These are phyloP conservation scores for Colletotrichum shisoi DNA, from an alignment of 2,329 filamentous ascomycete genomes.

Conservation along the genomic window DNA sequence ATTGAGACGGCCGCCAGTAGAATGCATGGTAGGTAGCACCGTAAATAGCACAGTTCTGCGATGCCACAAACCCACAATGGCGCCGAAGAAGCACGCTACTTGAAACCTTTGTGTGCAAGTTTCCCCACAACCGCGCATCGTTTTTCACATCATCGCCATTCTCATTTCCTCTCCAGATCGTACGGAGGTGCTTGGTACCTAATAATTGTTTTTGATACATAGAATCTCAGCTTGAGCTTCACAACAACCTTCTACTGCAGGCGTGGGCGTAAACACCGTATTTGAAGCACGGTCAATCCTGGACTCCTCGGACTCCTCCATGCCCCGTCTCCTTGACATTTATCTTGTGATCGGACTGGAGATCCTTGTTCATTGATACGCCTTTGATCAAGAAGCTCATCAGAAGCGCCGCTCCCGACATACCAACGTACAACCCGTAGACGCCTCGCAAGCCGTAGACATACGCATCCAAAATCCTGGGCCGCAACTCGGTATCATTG, in stretches of 20 bases:
- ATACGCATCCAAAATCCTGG: slow-evolving; percentile 13
- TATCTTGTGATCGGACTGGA: background rate
- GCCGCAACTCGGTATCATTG: background rate
- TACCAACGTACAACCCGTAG: slow-evolving; percentile 1
- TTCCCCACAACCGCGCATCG: background rate
- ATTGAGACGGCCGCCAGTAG: background rate
- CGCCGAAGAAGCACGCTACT: background rate
- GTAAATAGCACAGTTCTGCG: background rate
- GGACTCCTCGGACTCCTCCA: background rate
- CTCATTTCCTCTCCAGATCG: background rate
- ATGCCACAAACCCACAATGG: background rate
- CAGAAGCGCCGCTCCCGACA: slow-evolving; percentile 1
- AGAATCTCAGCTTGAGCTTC: background rate
- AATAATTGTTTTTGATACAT: background rate
- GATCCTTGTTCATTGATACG: background rate
- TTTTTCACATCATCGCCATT: background rate
- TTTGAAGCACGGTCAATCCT: background rate
- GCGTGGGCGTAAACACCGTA: background rate
- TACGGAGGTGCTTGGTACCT: background rate
- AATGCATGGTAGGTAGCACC: background rate
- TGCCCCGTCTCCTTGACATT: background rate
- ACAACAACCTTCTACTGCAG: background rate
- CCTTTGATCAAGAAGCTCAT: slow-evolving; percentile 9
- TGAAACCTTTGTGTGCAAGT: background rate
- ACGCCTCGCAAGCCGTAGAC: slow-evolving; percentile 3